Evolutionary conservation across 371 early-diverging fungal genomes (phyloP), one percentile per base, ranked within the genome.

Genomic region (Blyttiomyces sp.): DNA sequence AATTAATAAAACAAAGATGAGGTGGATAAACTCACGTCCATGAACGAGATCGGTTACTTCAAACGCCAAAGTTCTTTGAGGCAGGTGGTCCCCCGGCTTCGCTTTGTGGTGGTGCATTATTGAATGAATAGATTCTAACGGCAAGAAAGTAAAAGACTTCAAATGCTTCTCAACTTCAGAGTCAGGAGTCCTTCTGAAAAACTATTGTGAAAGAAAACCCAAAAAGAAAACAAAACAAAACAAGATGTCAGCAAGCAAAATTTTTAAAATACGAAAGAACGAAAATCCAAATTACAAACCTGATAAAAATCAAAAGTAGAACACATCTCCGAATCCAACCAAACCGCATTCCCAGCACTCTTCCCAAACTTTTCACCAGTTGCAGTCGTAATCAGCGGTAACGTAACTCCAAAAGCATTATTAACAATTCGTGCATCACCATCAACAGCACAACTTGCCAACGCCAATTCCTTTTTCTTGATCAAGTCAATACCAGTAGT

Each of bases 281-380:
- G n/a, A n/a, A 30, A 36, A 34, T 13, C 32, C 27, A 33, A 23
- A 24, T 19, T n/a, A 17, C 13, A 50, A 71, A 88, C 89, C 82
- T 96, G 96, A 72, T 92, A 96, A 57, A 95, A 88, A 56, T 95
- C 94, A 70, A 86, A 96, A 1, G 83, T 72, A 35, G 91, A 88
- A 0, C 92, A 85, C 82, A 86, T 83, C 1, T 60, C 69, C 35
- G 83, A 81, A 71, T 93, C 91, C 54, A 96, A 69, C 96, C 96
- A 96, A 21, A 96, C 81, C 2, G 95, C 96, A 64, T 95, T 95
- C 33, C 95, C 96, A 3, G 91, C 94, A 36, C 90, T 90, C 74
- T 96, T 96, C 26, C 97, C 96, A 82, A 94, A 94, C 69, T 96
- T 96, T 57, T 93, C 90, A 3, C 97, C 97, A 0, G 84, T 80